Evolutionary conservation across 2,329 filamentous ascomycete genomes (phyloP).

Genomic region (Waltergamsia citrina): DNA sequence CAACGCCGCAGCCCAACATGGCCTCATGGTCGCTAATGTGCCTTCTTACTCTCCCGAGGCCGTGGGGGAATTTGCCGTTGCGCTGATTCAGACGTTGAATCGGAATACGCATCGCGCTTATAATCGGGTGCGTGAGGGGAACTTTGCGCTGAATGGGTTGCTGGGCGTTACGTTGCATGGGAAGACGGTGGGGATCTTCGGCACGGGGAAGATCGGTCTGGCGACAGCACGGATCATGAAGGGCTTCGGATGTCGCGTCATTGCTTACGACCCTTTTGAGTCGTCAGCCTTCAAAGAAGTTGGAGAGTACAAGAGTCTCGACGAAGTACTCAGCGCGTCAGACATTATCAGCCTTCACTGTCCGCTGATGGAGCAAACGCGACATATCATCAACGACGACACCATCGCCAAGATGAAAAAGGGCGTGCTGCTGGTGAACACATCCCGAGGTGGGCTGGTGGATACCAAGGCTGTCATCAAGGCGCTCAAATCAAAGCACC

Average conservation of each 20-base stretch:
- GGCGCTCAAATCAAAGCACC: slow-evolving; percentile 48
- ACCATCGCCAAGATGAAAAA: slow-evolving; percentile 46
- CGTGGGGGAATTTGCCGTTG: slow-evolving; percentile 61
- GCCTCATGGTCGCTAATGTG: slow-evolving; percentile 55
- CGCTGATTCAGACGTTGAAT: slow-evolving; percentile 57
- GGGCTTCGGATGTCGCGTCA: slow-evolving; percentile 54
- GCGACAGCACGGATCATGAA: slow-evolving; percentile 50
- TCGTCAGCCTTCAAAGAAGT: slow-evolving; percentile 35
- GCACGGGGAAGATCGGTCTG: slow-evolving; percentile 56
- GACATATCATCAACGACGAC: slow-evolving; percentile 47
- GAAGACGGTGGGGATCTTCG: slow-evolving; percentile 58
- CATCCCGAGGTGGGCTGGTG: slow-evolving; percentile 56
- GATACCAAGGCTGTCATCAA: slow-evolving; percentile 49
- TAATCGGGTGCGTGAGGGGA: slow-evolving; percentile 58
- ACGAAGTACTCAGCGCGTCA: slow-evolving; percentile 41
- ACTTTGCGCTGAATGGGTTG: slow-evolving; percentile 57
- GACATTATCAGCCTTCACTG: slow-evolving; percentile 60
- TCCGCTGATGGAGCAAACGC: slow-evolving; percentile 50
- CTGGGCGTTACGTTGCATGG: slow-evolving; percentile 51
- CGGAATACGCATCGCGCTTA: slow-evolving; percentile 59
- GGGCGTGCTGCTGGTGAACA: slow-evolving; percentile 56
- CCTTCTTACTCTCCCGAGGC: slow-evolving; percentile 61
- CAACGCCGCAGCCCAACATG: slow-evolving; percentile 37
- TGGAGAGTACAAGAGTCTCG: slow-evolving; percentile 44
- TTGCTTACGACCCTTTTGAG: slow-evolving; percentile 51